Evolutionary conservation across 2,329 filamentous ascomycete genomes (phyloP).

Genomic region (Alternaria hordeiaustralica): DNA sequence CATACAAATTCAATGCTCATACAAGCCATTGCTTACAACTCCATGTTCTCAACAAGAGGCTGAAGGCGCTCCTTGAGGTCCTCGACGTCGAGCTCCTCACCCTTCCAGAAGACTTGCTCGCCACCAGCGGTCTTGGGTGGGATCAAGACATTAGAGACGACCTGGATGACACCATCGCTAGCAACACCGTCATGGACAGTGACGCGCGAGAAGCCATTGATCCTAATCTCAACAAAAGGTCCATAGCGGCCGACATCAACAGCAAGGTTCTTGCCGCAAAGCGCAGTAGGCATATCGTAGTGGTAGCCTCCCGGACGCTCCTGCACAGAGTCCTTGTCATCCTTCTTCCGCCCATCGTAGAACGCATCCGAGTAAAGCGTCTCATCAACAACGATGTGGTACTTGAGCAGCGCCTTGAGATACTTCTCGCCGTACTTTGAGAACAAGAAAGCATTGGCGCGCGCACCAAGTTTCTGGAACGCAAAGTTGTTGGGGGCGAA

Average conservation of each 20-base stretch:
- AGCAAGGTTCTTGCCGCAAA: conserved; percentile 69
- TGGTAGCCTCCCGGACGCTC: conserved; percentile 59
- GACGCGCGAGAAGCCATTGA: conserved; percentile 76
- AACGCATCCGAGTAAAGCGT: conserved; percentile 86
- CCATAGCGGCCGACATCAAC: conserved; percentile 74
- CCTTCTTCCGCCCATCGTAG: conserved; percentile 59
- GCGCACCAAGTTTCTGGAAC: conserved; percentile 75
- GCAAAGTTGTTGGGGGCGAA: conserved; percentile 84
- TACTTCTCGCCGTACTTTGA: conserved; percentile 75
- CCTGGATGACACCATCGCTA: conserved; percentile 82
- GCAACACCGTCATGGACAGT: conserved; percentile 73
- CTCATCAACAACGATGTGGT: conserved; percentile 75
- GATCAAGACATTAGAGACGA: conserved; percentile 74
- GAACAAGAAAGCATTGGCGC: conserved; percentile 85
- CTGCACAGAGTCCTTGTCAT: conserved; percentile 27
- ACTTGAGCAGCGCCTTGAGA: conserved; percentile 77
- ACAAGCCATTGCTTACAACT: conserved; percentile 29
- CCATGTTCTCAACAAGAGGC: conserved; percentile 41
- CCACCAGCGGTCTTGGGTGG: conserved; percentile 66
- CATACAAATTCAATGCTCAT: background rate
- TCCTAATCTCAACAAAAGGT: conserved; percentile 72
- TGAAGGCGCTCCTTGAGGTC: conserved; percentile 63
- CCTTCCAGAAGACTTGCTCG: conserved; percentile 47
- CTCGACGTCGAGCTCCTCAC: conserved; percentile 64
- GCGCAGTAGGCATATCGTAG: conserved; percentile 74